Evolutionary conservation across 208 protist genomes (phyloP), one percentile per base, ranked within the genome.

Genomic region (Leishmania martiniquensis): DNA sequence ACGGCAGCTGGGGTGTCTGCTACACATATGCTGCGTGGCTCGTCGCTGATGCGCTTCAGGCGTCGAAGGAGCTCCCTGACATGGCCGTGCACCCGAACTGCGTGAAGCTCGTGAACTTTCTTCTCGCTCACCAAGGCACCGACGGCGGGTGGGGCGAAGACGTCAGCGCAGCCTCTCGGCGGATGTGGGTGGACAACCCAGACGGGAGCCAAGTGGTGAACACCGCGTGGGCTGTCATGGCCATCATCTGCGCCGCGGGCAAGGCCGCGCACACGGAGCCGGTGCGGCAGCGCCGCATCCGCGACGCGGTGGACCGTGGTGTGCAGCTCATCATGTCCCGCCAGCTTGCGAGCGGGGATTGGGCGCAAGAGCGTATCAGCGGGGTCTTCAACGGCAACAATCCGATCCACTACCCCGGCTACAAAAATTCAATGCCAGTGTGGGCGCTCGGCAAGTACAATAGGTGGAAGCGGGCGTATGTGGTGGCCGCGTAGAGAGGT

Each of bases 351-450:
- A 91, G 82, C 25, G 97, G 97, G 6, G 95, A 98, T 76, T 99
- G 94, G 93, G 62, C 82, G 3, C 97, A 98, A 89, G 94, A 99
- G 88, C 85, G 94, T 69, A 99, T 99, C 75, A 95, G 89, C 76
- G 99, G 99, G 45, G 96, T 99, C 42, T 99, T 99, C 87, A 99
- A 99, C 89, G 97, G 97, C 65, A 99, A 98, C 87, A 99, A 99
- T 87, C 95, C 95, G 42, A 99, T 99, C 76, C 91, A 96, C 82
- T 99, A 99, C 88, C 94, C 96, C 0, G 89, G 92, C n/a, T 99
- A 99, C 83, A 97, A 97, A 81, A 98, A 99, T 82, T 92, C 88
- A 22, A 99, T 99, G 93, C 86, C 98, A 62, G 95, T 99, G 63
- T 99, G 99, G 99, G 98, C 99, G 9, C 86, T 99, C 1, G 97